Evolutionary conservation across 2,329 filamentous ascomycete species (phyloP).

Genomic region (Geosmithia flava): DNA sequence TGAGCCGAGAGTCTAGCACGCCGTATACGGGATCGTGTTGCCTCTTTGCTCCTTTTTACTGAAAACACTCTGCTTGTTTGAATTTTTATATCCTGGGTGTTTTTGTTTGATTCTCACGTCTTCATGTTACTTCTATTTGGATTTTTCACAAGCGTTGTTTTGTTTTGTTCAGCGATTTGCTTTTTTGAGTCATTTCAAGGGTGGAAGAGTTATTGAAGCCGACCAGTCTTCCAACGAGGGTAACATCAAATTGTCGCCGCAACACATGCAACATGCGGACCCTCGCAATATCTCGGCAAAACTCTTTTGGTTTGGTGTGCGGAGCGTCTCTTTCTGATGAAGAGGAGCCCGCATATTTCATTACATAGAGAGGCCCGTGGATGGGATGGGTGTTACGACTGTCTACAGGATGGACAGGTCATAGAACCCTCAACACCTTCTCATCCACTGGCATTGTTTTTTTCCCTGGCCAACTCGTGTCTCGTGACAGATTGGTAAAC

Average conservation of each 20-base stretch:
- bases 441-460: not conserved
- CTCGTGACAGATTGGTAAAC: not conserved
- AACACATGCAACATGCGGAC: not conserved
- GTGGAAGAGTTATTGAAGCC: not conserved
- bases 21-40: conserved; percentile 12
- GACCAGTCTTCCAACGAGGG: not conserved
- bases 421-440: not conserved
- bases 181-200: not conserved
- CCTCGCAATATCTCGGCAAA: not conserved
- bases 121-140: too few relatives aligned
- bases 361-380: not conserved
- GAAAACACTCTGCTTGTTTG: conserved; percentile 5
- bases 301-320: not conserved
- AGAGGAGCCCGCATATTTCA: not conserved
- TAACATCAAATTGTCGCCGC: not conserved
- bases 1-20: conserved; percentile 24
- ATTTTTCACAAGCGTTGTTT: not conserved
- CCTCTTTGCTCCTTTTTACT: not conserved
- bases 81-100: conserved; percentile 1
- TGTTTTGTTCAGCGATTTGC: not conserved
- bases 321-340: not conserved
- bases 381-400: not conserved
- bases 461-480: not conserved
- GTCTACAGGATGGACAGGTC: not conserved
- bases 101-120: not conserved